A percentile compares a stretch with the other conserved stretches of the same genome.
phyloP scores from a whole-genome alignment of 2,329 filamentous ascomycete species.

The Diaporthe vexans region DNA sequence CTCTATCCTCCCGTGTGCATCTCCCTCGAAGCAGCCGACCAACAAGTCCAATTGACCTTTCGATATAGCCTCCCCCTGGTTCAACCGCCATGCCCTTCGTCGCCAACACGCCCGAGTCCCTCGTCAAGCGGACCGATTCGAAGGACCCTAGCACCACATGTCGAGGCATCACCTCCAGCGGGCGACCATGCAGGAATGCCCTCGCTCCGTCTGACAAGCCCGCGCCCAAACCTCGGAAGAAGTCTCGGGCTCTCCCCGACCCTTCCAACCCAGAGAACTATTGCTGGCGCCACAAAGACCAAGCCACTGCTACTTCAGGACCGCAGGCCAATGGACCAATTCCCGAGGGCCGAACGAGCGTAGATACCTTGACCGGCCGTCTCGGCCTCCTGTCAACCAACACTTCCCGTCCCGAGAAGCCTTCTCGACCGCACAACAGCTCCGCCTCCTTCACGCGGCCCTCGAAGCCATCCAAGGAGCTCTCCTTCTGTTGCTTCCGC shows the following conservation, averaged over 20 bases:
- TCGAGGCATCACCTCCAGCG: slow-evolving; percentile 85
- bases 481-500: slow-evolving; percentile 66
- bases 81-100: slow-evolving; percentile 71
- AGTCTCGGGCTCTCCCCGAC: slow-evolving; percentile 58
- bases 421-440: slow-evolving; percentile 39
- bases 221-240: slow-evolving; percentile 48
- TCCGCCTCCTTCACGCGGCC: slow-evolving; percentile 31
- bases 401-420: slow-evolving; percentile 56
- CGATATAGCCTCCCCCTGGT: slow-evolving; percentile 9
- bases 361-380: slow-evolving; percentile 88
- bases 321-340: slow-evolving; percentile 64
- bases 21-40: background rate
- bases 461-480: slow-evolving; percentile 50
- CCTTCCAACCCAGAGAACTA: slow-evolving; percentile 75
- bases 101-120: slow-evolving; percentile 83
- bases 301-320: slow-evolving; percentile 71
- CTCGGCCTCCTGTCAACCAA: slow-evolving; percentile 79
- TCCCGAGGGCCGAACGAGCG: slow-evolving; percentile 77
- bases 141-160: slow-evolving; percentile 88
- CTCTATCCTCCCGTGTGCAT: background rate
- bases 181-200: slow-evolving; percentile 85
- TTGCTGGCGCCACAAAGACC: slow-evolving; percentile 96
- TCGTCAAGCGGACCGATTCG: slow-evolving; percentile 84
- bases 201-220: slow-evolving; percentile 63
- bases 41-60: background rate